Percentiles rank a stretch among this genome's conserved stretches.
These are phyloP conservation scores for Globisporangium camurandrum DNA, from an alignment of 352 stramenopile genomes.

Conservation along the genomic window DNA sequence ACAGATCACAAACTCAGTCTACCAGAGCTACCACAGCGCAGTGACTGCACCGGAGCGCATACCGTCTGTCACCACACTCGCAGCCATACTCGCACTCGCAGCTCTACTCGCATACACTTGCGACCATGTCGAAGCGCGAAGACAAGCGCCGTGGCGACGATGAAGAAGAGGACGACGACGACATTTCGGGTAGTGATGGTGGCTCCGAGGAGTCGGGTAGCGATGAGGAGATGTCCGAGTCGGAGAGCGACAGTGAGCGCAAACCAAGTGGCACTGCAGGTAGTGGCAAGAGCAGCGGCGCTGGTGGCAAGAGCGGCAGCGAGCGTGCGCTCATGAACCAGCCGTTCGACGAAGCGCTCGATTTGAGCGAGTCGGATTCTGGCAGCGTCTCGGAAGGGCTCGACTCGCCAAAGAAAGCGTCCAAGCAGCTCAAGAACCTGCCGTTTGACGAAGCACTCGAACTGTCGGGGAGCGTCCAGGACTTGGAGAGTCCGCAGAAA, in stretches of 20 bases:
- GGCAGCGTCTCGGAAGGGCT: slow-evolving; percentile 33
- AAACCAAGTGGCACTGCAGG: slow-evolving; percentile 17
- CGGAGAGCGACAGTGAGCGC: slow-evolving; percentile 33
- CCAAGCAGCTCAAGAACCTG: slow-evolving; percentile 61
- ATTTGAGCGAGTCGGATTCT: slow-evolving; percentile 77
- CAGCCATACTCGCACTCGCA: no score
- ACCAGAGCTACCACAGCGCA: no score
- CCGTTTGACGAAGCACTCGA: slow-evolving; percentile 81
- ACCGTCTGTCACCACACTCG: no score
- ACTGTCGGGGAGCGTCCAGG: slow-evolving; percentile 70
- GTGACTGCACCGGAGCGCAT: no score
- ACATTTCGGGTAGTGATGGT: slow-evolving; percentile 36
- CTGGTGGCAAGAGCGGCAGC: slow-evolving; percentile 22
- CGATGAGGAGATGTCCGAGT: slow-evolving; percentile 72
- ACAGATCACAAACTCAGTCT: no score
- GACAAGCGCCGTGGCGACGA: slow-evolving; percentile 37
- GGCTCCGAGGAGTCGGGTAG: slow-evolving; percentile 33
- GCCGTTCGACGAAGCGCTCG: slow-evolving; percentile 83
- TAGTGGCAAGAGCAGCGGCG: slow-evolving; percentile 3
- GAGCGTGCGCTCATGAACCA: slow-evolving; percentile 65
- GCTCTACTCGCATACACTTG: background rate
- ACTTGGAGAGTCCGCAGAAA: slow-evolving; percentile 59
- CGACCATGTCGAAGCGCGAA: slow-evolving; percentile 51
- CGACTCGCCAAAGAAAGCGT: slow-evolving; percentile 57
- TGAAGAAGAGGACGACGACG: slow-evolving; percentile 40